A percentile compares a stretch with the other conserved stretches of the same genome.
phyloP scores from a whole-genome alignment of 2,329 filamentous ascomycete species.

The Stachybotrys echinatus region DNA sequence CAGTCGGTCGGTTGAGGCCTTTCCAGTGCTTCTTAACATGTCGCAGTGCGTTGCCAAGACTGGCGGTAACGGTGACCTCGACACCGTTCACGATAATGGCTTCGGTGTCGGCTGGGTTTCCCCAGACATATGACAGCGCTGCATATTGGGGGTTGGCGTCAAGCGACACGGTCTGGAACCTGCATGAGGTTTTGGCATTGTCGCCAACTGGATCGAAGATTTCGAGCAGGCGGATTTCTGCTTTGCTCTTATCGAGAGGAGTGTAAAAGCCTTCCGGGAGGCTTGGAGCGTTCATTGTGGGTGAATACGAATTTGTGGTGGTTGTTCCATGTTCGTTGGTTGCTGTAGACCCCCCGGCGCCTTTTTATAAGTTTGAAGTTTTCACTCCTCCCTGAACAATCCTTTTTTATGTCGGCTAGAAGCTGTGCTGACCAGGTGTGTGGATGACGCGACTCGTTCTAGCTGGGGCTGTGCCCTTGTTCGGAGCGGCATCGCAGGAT shows the following conservation, averaged over 20 bases:
- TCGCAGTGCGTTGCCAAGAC: not conserved
- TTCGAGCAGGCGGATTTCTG: not conserved
- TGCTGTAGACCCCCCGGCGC: too few relatives aligned
- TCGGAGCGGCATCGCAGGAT: too few relatives aligned
- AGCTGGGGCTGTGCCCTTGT: too few relatives aligned
- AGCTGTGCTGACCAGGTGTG: too few relatives aligned
- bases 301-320: too few relatives aligned
- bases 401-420: too few relatives aligned
- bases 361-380: too few relatives aligned
- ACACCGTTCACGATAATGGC: not conserved
- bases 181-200: not conserved
- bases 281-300: too few relatives aligned
- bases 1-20: not conserved
- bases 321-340: too few relatives aligned
- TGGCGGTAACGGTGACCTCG: not conserved
- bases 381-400: too few relatives aligned
- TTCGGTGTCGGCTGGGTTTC: not conserved
- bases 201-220: not conserved
- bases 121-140: not conserved
- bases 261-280: not conserved
- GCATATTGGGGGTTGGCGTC: not conserved
- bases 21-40: not conserved
- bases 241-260: not conserved
- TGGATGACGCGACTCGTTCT: too few relatives aligned
- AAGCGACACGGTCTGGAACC: not conserved